Evolutionary conservation across 148 eudicot genomes (phyloP).

Genomic region (Bassia scoparia): DNA sequence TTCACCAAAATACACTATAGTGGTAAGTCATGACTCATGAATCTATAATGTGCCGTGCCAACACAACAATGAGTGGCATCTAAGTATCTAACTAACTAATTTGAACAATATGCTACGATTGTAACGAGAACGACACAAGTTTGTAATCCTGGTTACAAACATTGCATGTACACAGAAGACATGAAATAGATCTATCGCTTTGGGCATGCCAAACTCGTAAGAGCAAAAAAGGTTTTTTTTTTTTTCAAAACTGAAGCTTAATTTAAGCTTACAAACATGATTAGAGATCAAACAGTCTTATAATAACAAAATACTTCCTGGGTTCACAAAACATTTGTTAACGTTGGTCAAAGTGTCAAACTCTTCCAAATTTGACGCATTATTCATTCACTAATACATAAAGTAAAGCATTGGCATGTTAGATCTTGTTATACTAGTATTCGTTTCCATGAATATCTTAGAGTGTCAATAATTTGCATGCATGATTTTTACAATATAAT

Average conservation of each 20-base stretch:
- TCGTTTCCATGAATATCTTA: too few species aligned
- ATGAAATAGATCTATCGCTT: neutral
- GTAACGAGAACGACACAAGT: too few species aligned
- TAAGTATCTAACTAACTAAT: too few species aligned
- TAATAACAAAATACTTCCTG: too few species aligned
- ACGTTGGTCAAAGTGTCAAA: too few species aligned
- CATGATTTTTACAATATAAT: too few species aligned
- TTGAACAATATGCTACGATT: neutral
- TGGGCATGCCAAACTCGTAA: neutral
- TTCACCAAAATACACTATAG: neutral
- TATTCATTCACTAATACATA: too few species aligned
- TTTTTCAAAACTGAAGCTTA: neutral
- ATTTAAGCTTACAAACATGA: neutral
- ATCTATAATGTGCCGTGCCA: neutral
- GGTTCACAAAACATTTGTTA: too few species aligned
- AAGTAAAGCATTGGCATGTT: too few species aligned
- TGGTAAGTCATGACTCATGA: neutral
- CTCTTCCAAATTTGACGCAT: too few species aligned
- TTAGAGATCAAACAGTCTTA: neutral
- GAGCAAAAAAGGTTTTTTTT: neutral
- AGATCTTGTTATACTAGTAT: too few species aligned
- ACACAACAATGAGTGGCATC: neutral
- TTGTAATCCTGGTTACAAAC: neutral
- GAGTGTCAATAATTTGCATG: too few species aligned
- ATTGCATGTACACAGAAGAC: neutral